Evolutionary conservation across 345 rosid genomes (phyloP), one percentile per base, ranked within the genome.

Genomic region (Citrus hindsii): DNA sequence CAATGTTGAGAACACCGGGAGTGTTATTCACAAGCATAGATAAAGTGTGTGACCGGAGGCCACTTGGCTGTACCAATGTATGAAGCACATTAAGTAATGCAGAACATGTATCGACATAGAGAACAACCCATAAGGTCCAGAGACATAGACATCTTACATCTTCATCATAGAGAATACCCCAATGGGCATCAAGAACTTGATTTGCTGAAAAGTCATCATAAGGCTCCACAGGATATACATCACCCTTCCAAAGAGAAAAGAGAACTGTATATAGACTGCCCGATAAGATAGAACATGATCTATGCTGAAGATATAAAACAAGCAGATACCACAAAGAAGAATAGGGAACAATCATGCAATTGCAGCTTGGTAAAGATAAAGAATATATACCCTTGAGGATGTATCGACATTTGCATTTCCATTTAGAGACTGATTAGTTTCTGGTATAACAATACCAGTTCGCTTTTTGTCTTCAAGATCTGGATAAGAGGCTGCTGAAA

Each of bases 191-290:
- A 56, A 95, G 99, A 82, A 95, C 86, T 78, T 89, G 94, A 80
- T 86, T 81, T 70, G 79, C 28, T 0, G 65, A n/a, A 80, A 87
- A 80, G 75, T 79, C 78, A 55, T 86, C 87, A 78, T 82, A 85
- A 37, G 91, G 87, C 81, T 94, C 98, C 83, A 92, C 92, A 28
- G 99, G 99, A 88, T 95, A 95, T 78, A 95, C 98, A 80, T 93
- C 99, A 61, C 99, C 98, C 99, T 93, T 75, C 79, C 79, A 72
- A 8, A 21, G 71, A 58, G 27, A 58, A 79, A 73, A 51, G 33
- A 58, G 71, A 76, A 63, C 22, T 48, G 9, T 9, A 48, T 32
- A 32, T 38, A 81, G 25, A 69, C 48, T 53, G 12, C 68, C 62
- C 59, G 60, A 64, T 24, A 13, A 62, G 13, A 60, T 56, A 58